Base-by-base conservation (phyloP, 2,329 filamentous ascomycete genomes). In the Alternaria solani region DNA sequence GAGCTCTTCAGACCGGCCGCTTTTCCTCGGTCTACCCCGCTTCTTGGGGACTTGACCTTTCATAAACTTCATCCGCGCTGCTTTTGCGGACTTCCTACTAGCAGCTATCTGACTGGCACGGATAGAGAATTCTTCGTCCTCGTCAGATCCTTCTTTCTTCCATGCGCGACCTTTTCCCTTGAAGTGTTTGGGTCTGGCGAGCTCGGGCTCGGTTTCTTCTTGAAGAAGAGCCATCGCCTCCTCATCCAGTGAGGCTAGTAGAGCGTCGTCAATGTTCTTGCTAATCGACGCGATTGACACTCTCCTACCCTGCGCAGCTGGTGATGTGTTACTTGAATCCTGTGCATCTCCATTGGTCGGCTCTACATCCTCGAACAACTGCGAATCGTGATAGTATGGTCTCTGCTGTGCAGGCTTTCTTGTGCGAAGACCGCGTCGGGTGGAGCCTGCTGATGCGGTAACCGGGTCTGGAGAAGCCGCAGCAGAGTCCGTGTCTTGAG, bases 341-440 rank as follows among this genome's bases (percentile, higher is more conserved):
- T 61, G 55, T n/a, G 61, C 60, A 20, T 63, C 57, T 20, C 48
- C 48, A n/a, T 49, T 57, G 14, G 26, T 38, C 8, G 64, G 63
- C 32, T 61, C 61, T 25, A 54, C 58, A 23, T 66, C 62, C 25
- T 77, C 73, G 39, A 75, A 76, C 4, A 75, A 52, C 47, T 76
- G 71, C 16, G 72, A 73, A 62, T 76, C 67, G 28, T 75, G 72
- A 42, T 67, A 73, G 61, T 78, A 78, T 9, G 75, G 75, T 25
- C 74, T 67, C 54, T 76, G 71, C 51, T 78, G 75, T 18, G 75
- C 73, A 34, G 75, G 72, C 41, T 73, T 75, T 55, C 75, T 68
- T 26, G 66, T 65, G 20, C 75, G 73, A n/a, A 78, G 62, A 14
- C 73, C 73, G 32, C 75, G 71, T 48, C 75, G 66, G 5, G 70